Conservation (phyloP, 805 yeast genomes). For the Candida wancherniae region DNA sequence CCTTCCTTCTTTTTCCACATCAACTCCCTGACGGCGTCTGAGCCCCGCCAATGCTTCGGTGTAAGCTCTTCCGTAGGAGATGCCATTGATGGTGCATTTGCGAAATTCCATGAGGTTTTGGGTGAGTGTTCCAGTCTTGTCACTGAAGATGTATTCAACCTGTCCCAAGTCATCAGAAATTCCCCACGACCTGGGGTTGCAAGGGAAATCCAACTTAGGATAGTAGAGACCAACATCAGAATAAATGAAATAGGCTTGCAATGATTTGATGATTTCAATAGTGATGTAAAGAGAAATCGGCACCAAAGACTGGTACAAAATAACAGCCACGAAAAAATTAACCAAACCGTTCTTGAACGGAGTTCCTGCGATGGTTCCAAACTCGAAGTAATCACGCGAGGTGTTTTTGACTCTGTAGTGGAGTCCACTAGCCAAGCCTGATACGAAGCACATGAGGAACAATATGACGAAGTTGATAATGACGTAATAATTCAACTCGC, state of each 20-base stretch:
- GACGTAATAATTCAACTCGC: conserved; percentile 69
- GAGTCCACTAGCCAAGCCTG: conserved; percentile 69
- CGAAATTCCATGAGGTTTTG: conserved; percentile 81
- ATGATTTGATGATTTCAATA: conserved; percentile 72
- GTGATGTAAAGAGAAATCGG: conserved; percentile 79
- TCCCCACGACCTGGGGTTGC: conserved; percentile 79
- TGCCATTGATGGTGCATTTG: conserved; percentile 67
- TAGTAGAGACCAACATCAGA: conserved; percentile 69
- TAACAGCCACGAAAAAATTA: conserved; percentile 66
- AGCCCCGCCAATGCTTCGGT: conserved; percentile 75
- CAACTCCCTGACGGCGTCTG: conserved; percentile 60
- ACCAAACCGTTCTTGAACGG: conserved; percentile 65
- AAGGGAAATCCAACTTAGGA: conserved; percentile 63
- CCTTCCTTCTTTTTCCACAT: conserved; percentile 46
- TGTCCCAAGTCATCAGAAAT: conserved; percentile 83
- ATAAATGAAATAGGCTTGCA: conserved; percentile 71
- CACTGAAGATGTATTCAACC: conserved; percentile 76
- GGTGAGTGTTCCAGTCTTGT: conserved; percentile 80
- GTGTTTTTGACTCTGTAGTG: conserved; percentile 44
- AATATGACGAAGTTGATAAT: conserved; percentile 59
- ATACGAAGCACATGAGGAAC: conserved; percentile 61
- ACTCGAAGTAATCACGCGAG: conserved; percentile 65
- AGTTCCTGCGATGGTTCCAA: conserved; percentile 61
- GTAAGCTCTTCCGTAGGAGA: conserved; percentile 67
- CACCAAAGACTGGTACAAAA: conserved; percentile 70